Evolutionary conservation across 225 moss, liverwort and hornwort species (phyloP), one percentile per base, ranked within the genome.

Genomic region (Pseudoscleropodium purum): DNA sequence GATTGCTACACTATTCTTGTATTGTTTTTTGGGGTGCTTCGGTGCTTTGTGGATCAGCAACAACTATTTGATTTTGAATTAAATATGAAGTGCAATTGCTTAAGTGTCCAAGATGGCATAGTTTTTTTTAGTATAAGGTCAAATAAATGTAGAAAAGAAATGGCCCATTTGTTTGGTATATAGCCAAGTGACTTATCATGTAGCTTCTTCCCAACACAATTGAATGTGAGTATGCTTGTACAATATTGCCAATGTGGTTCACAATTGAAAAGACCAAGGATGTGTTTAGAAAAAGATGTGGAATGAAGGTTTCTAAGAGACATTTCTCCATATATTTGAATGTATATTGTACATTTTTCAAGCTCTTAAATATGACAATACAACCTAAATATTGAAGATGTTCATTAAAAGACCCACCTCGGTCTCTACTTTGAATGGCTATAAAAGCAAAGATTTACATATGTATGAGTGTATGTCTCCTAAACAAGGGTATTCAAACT

Each of bases 201-300:
- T 47, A 75, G 31, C 2, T 47, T 75, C 4, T 16, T 0, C 1
- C 6, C 6, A 75, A 0, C 2, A 3, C 31, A 18, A 49, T 19
- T 75, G 31, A 47, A 31, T 47, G 10, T 11, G 0, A 7, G 1
- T 19, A 31, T 2, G 0, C 4, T 3, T 31, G 3, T 12, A 12
- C 0, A 31, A 1, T 29, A 75, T 0, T 18, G 0, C 12, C 7
- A 20, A 11, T 75, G 30, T 0, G 0, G 0, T 0, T 75, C 0
- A 31, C 7, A 33, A 19, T 33, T 12, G 2, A 49, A 33, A 75
- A 33, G 2, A 7, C 0, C 1, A 0, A 75, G 2, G 12, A 7
- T 19, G 31, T 47, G 0, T 47, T 2, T 31, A 7, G 4, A 74
- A 47, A 74, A 74, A 18, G 4, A 31, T 1, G 0, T 31, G 7